phyloP scores from a whole-genome alignment of 768 basidiomycete species.

The Suillus ampliporus region DNA sequence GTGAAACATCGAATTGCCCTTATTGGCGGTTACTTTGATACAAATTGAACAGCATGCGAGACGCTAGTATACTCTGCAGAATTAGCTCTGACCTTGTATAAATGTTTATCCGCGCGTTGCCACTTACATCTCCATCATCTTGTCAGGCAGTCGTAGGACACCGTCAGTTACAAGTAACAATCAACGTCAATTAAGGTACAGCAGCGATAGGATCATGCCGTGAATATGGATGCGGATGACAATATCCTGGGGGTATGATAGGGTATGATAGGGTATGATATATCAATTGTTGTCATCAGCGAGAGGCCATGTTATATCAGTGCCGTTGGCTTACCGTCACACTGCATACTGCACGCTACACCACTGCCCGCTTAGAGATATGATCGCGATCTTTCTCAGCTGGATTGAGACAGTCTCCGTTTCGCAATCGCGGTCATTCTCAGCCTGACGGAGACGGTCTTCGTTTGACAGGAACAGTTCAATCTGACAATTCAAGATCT shows the following conservation, averaged over 20 bases:
- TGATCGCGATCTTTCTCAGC: too few relatives aligned
- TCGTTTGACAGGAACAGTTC: too few relatives aligned
- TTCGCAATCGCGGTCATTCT: too few relatives aligned
- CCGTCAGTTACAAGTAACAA: neutral
- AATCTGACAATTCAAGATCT: neutral
- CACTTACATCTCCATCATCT: neutral
- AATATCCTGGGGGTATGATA: too few relatives aligned
- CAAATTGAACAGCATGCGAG: neutral
- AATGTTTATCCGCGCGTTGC: neutral
- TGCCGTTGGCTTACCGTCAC: too few relatives aligned
- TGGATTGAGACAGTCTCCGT: too few relatives aligned
- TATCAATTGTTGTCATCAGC: too few relatives aligned
- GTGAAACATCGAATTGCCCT: neutral
- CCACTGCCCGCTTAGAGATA: too few relatives aligned
- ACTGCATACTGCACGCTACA: too few relatives aligned
- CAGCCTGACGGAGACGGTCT: too few relatives aligned
- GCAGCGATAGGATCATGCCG: neutral
- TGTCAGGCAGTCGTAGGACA: neutral
- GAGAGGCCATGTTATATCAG: too few relatives aligned
- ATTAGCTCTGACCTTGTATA: neutral
- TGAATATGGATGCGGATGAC: neutral
- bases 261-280: too few relatives aligned
- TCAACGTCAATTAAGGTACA: conserved; percentile 4
- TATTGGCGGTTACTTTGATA: neutral
- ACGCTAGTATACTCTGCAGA: neutral